Evolutionary conservation across 192 early-diverging fungal species (phyloP), one percentile per base, ranked within the genome.

Genomic region (Coemansia sp.): DNA sequence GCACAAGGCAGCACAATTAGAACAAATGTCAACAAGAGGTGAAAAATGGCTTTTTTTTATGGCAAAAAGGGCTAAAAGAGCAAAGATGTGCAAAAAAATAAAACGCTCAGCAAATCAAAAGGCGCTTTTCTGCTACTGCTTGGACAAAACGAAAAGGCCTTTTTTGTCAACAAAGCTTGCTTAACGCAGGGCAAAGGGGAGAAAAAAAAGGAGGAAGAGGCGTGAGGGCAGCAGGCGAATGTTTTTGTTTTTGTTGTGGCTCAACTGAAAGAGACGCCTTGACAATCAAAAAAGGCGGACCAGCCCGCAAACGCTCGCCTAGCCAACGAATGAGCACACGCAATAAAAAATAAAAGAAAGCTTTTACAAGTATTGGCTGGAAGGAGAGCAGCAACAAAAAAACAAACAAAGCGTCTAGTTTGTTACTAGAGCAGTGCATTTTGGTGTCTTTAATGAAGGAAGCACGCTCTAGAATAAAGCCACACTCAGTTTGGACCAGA

Each of bases 141-240:
- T 13, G 26, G 33, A 25, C 28, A 48, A 40, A 40, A 40, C 16
- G 16, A 40, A 13, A 40, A 15, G 2, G 10, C 39, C 43, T 45
- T 46, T 68, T 60, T 58, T 67, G 71, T 73, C 71, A 73, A 73
- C 71, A 73, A 73, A 73, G 51, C 51, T 53, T 30, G 51, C 51
- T 26, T 13, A 21, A 30, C 51, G 26, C 53, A 56, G 53, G 28
- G 29, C 26, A 33, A 31, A 56, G 16, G 29, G 29, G 30, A 5
- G 46, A 49, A 49, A 49, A 49, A 25, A 21, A 9, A 23, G 23
- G 46, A 1, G 15, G 25, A 25, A 55, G 28, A 28, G 52, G 28
- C 6, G 52, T 13, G 28, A 28, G 30, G 9, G 51, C 2, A 53
- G 16, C 34, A 53, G 49, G 53, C 53, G 20, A 56, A 56, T 56